Base-by-base conservation (phyloP, 2,329 filamentous ascomycete genomes). In the Peltaster fructicola region DNA sequence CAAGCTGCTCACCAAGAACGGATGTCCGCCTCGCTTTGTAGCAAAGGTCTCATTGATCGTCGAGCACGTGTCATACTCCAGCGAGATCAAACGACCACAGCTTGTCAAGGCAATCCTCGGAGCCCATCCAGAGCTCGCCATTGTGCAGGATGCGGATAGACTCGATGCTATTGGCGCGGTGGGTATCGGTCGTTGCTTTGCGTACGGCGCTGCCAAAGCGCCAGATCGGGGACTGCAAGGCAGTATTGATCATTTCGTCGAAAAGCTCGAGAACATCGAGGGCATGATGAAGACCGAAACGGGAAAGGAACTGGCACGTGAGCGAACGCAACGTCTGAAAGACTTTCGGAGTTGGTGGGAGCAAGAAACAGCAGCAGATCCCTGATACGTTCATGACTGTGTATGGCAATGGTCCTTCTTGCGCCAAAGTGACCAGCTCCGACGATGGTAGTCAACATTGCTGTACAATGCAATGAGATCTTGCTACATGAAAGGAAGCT, bases 101-200 rank as follows among this genome's bases (percentile, higher is more conserved):
- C 51, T 54, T 8, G 70, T 80, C 6, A 50, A 50, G n/a, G 50
- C 54, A 2, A 57, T 84, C n/a, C 57, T 90, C n/a, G 46, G 45
- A 5, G 43, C 53, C 15, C 58, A 77, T 45, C 79, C 79, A 1
- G 80, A 88, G 48, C 56, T 88, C 16, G 82, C 69, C 0, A 67
- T 91, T 23, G 81, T 93, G 15, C 84, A 93, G 53, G 85, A 93
- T 50, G 84, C 84, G 4, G 85, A 93, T 54, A 63, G 84, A 5
- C 58, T 95, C n/a, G 85, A 95, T 52, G 78, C 82, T 4, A 72
- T 93, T 24, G 85, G 84, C 1, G 80, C 78, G 0, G 67, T 93
- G 15, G 85, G 85, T 1, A 73, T 92, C 29, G 84, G 68, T 2
- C 59, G 85, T 20, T 68, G 67, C 19, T 84, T 88, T 47, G 71